Evolutionary conservation across 768 basidiomycete species (phyloP).

Genomic region (Termitomyces sp.): DNA sequence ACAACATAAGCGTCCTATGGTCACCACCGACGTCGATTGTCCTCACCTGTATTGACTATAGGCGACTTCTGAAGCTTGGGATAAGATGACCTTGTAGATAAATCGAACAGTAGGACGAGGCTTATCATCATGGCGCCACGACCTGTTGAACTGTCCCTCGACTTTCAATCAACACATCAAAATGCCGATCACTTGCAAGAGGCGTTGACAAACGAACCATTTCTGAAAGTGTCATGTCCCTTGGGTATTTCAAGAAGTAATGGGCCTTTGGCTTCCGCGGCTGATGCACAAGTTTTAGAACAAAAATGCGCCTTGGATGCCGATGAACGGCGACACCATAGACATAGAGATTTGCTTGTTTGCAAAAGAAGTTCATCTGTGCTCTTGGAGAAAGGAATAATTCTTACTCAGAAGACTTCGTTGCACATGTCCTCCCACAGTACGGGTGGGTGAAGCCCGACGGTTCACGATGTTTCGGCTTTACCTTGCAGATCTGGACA

Average conservation of each 20-base stretch:
- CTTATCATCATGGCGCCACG: slow-evolving; percentile 60
- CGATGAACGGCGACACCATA: slow-evolving; percentile 56
- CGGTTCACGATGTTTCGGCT: slow-evolving; percentile 59
- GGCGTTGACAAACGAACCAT: slow-evolving; percentile 38
- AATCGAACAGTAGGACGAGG: slow-evolving; percentile 53
- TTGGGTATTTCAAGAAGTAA: slow-evolving; percentile 56
- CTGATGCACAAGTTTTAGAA: slow-evolving; percentile 47
- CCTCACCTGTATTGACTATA: slow-evolving; percentile 62
- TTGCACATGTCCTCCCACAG: slow-evolving; percentile 61
- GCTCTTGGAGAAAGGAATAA: neutral
- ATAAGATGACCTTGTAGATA: slow-evolving; percentile 61
- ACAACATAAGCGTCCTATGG: neutral
- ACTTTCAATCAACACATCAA: slow-evolving; percentile 30
- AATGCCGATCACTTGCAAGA: neutral
- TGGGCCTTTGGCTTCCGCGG: slow-evolving; percentile 53
- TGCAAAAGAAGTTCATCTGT: slow-evolving; percentile 10
- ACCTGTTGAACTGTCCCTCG: slow-evolving; percentile 62
- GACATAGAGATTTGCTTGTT: slow-evolving; percentile 46
- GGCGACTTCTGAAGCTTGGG: slow-evolving; percentile 43
- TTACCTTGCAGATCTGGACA: slow-evolving; percentile 51
- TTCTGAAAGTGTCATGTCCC: slow-evolving; percentile 61
- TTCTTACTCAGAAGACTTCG: neutral
- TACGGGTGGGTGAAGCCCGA: slow-evolving; percentile 51
- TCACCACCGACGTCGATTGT: neutral
- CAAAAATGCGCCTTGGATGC: slow-evolving; percentile 61